These are phyloP conservation scores for Cruciata laevipes DNA, from an alignment of 257 asterid species.

Conservation along the genomic window DNA sequence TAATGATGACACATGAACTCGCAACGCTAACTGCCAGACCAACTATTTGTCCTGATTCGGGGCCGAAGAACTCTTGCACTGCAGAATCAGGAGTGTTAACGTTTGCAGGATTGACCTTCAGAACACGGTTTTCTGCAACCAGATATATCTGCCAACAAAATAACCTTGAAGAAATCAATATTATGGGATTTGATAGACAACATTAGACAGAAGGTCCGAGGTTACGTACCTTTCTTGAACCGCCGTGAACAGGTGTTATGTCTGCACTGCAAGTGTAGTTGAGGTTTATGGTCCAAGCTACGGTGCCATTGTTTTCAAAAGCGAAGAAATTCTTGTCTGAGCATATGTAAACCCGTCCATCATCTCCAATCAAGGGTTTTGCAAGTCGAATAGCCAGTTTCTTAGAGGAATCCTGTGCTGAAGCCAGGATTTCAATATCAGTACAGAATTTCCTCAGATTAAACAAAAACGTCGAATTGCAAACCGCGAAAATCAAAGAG, in stretches of 20 bases:
- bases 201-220: background rate
- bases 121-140: slow-evolving; percentile 78
- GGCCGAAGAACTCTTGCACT: slow-evolving; percentile 63
- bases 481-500: no score
- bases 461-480: background rate
- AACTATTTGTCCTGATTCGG: slow-evolving; percentile 52
- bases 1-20: slow-evolving; percentile 56
- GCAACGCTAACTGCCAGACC: slow-evolving; percentile 71
- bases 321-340: slow-evolving; percentile 51
- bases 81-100: slow-evolving; percentile 40
- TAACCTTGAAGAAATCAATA: background rate
- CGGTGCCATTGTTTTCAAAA: slow-evolving; percentile 67
- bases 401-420: slow-evolving; percentile 41
- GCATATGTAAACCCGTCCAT: slow-evolving; percentile 60
- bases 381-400: slow-evolving; percentile 28
- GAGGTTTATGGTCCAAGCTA: slow-evolving; percentile 61
- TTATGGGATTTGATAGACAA: background rate
- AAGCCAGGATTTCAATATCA: slow-evolving; percentile 1
- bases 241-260: slow-evolving; percentile 69
- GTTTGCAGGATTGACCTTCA: slow-evolving; percentile 49
- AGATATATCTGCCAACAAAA: slow-evolving; percentile 62
- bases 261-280: slow-evolving; percentile 46
- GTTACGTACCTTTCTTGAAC: slow-evolving; percentile 54
- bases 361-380: slow-evolving; percentile 71
- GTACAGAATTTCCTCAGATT: background rate